Evolutionary conservation across 495 filamentous ascomycete species (phyloP), one percentile per base, ranked within the genome.

Genomic region (Penicillium flavigenum): DNA sequence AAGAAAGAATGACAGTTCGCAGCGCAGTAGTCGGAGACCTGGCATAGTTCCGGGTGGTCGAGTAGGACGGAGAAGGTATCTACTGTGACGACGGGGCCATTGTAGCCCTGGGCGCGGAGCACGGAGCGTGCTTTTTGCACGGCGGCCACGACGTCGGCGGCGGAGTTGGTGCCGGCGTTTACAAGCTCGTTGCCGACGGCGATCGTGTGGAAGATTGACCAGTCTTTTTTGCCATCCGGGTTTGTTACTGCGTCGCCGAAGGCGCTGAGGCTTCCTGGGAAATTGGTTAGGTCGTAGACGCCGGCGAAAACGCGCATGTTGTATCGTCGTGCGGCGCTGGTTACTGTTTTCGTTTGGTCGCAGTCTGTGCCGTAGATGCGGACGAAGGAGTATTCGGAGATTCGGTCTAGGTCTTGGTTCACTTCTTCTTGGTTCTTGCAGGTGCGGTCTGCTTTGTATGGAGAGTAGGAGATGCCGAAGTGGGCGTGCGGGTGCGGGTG

Each of bases 1-100:
- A 96, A 96, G 77, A 92, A 96, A 12, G 91, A 81, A 65, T 96
- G 92, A 57, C 83, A 79, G 64, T 96, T 96, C 38, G 87, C 83
- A 1, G 91, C 88, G 62, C 85, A 89, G 71, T 87, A 90, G 61
- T 95, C 91, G 7, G 86, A 88, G 26, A 72, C 79, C 9, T 84
- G 66, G 72, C 92, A 96, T 46, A 96, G 75, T 55, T 80, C 71
- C 0, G 88, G 87, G 58, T 96, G 83, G 39, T 70, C 64, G 51
- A 85, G 72, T 27, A 87, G 77, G 1, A 87, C 83, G 12, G 83
- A 76, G 63, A 88, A 87, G 2, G 89, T 93, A 58, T 96, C 92
- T 22, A 90, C 87, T 2, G 87, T 86, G 1, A 90, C 89, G 24
- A 96, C 83, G 1, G 86, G 84, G 10, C 92, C 91, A 10, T 64